phyloP scores from a whole-genome alignment of 768 basidiomycete species.

The Crucibulum laeve region DNA sequence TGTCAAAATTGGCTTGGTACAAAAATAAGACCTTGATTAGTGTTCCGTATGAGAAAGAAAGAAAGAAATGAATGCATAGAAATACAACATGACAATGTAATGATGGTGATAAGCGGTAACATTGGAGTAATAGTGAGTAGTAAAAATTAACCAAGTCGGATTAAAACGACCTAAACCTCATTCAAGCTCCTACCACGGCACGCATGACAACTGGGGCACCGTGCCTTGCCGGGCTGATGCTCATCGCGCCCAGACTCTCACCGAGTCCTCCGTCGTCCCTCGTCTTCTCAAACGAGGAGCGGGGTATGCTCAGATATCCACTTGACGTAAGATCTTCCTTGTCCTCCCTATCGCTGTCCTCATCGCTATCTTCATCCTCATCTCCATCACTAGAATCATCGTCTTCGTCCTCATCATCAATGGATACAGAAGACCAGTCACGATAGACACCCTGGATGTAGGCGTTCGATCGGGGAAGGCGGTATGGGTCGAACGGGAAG shows the following conservation, averaged over 20 bases:
- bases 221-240: slow-evolving; percentile 82
- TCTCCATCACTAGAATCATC: too few species aligned
- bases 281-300: slow-evolving; percentile 15
- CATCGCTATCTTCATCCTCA: slow-evolving; percentile 47
- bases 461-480: slow-evolving; percentile 68
- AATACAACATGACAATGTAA: too few species aligned
- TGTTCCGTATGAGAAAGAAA: too few species aligned
- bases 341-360: slow-evolving; percentile 15
- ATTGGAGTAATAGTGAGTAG: too few species aligned
- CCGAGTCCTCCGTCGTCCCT: slow-evolving; percentile 52
- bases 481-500: slow-evolving; percentile 98
- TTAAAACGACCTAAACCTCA: too few species aligned
- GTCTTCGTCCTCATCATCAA: slow-evolving; percentile 72
- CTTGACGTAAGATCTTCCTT: slow-evolving; percentile 9
- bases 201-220: too few species aligned
- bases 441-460: slow-evolving; percentile 86
- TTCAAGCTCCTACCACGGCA: too few species aligned
- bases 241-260: slow-evolving; percentile 74
- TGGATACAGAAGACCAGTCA: slow-evolving; percentile 84
- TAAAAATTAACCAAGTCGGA: too few species aligned
- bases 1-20: too few species aligned
- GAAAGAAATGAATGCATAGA: too few species aligned
- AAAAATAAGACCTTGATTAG: too few species aligned
- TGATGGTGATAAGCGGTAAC: too few species aligned
- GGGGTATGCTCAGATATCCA: slow-evolving; percentile 12